Conservation (phyloP, 2,329 filamentous ascomycete species). For the Colletotrichum cereale region DNA sequence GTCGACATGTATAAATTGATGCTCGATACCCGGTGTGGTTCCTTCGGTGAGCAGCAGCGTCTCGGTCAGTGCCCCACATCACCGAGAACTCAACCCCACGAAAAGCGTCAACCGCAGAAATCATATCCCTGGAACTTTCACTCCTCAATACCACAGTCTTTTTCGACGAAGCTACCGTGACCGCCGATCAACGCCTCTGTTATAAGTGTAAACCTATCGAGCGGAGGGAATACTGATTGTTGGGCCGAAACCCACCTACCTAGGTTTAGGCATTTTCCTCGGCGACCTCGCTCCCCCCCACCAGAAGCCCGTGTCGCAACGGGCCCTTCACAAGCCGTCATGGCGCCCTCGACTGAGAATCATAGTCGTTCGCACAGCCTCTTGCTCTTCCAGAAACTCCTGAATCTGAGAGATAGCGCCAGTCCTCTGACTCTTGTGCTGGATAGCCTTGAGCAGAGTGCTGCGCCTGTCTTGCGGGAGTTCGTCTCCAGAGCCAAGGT, state of each 20-base stretch:
- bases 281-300: not conserved
- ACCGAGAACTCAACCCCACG: conserved; percentile 31
- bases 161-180: not conserved
- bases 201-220: not conserved
- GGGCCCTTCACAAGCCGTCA: conserved; percentile 46
- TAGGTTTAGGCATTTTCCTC: not conserved
- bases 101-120: conserved; percentile 29
- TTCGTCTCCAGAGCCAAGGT: conserved; percentile 81
- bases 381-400: conserved; percentile 83
- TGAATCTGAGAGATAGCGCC: conserved; percentile 81
- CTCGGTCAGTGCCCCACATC: conserved; percentile 37
- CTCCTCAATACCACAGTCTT: not conserved
- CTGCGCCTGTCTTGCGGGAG: conserved; percentile 76
- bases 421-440: conserved; percentile 90
- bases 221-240: not conserved
- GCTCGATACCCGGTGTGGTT: not conserved
- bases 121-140: not conserved
- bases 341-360: conserved; percentile 68
- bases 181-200: not conserved
- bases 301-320: not conserved
- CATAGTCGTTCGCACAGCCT: conserved; percentile 88
- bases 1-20: not conserved
- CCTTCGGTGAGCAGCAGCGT: not conserved
- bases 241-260: not conserved
- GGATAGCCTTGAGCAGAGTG: conserved; percentile 87